Base-by-base conservation (phyloP, 768 basidiomycete species). In the Dendrothele bispora region DNA sequence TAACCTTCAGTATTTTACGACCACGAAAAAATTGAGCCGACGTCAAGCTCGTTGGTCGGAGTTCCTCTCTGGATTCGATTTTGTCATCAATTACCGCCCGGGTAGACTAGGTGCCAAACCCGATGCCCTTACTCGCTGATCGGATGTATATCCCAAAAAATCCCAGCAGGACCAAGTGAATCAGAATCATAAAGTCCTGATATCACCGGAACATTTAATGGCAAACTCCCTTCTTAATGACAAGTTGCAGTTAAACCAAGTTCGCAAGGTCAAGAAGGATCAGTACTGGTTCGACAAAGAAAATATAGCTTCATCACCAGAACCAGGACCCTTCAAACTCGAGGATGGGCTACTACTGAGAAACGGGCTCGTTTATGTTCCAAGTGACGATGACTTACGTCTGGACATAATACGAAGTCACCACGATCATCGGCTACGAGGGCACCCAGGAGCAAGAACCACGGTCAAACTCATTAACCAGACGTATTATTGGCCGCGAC, bases 381-480 rank as follows among this genome's bases (percentile, higher is more conserved):
- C 62, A 26, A 14, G 38, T 11, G 8, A 35, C 24, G 15, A 18
- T 2, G 28, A 57, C 47, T 50, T 57, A 10, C 39, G 47, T 11
- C 42, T 57, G 14, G 45, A 43, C n/a, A 20, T 56, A 18, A 47
- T 67, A 12, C 42, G 54, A n/a, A 1, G 10, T 2, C 40, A 48
- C 7, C 66, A 67, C 52, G 61, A 68, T 39, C 32, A 47, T 18
- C 44, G 40, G 5, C 34, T 52, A 2, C 43, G 54, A 7, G 67
- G 67, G 3, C 67, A 68, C 30, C 59, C 50, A 17, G 65, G 67
- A 4, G 39, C 43, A 12, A 29, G 15, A 3, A 64, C 59, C 42
- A 66, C 66, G 0, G 21, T 39, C n/a, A 42, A 60, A 14, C 39
- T 60, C 1, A 46, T 66, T 20, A 20, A 15, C 5, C 45, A 57